Evolutionary conservation across 73 alveolate genomes (phyloP), one percentile per base, ranked within the genome.

Genomic region (Paramecium pentaurelia): DNA sequence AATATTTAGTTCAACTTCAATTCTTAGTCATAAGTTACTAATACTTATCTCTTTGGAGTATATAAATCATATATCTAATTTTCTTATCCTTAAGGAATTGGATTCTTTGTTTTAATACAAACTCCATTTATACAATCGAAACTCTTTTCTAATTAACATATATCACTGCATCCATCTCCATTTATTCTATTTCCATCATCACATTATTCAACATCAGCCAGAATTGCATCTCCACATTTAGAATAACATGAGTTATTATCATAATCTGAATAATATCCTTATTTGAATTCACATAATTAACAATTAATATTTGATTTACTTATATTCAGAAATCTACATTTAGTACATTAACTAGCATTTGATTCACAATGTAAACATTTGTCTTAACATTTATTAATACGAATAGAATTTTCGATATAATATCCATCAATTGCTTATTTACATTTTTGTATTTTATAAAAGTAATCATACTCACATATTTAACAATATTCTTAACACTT

Each of bases 161-260:
- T 28, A 75, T 75, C 49, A 75, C 40, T 34, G 11, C 88, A 75
- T 5, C 88, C 88, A 45, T 75, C 88, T 32, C 36, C 22, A 22
- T 34, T 37, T 2, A 37, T 37, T n/a, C 14, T 8, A 38, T 75
- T 75, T 34, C 88, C 88, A 36, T 75, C 88, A 75, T 75, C 88
- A 14, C 88, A 75, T 45, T 75, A 5, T 37, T 75, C 88, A 16
- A 40, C 40, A 22, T 37, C 88, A 75, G 88, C 64, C 3, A 75
- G 2, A 6, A 75, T 75, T 27, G 22, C 40, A 75, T 75, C 88
- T 9, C 88, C 88, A 75, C 88, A 75, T 75, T 75, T 75, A 32
- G 88, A 14, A 68, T 34, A 36, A 20, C 85, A 68, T 27, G 22
- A 27, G 22, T 68, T 36, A 11, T 68, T 68, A 27, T 68, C 85